Base-by-base conservation (phyloP, 179 eudicot genomes). In the Gypsophila paniculata region DNA sequence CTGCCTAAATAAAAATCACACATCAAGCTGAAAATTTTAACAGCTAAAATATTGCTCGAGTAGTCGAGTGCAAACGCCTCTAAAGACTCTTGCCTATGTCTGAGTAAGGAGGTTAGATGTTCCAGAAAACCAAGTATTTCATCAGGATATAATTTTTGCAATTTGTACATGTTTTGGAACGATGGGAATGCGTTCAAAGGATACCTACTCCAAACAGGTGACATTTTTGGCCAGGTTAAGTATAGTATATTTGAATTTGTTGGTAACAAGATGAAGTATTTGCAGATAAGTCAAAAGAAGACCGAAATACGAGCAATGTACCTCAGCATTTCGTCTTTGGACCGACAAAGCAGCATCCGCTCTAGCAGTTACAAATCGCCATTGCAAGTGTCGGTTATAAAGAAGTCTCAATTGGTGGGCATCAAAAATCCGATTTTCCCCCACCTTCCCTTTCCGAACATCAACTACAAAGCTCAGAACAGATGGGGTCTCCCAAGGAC, bases 291-390 rank as follows among this genome's bases (percentile, higher is more conserved):
- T 53, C 53, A 72, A 61, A 61, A 22, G 55, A 70, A 39, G 25
- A 69, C 55, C 55, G 17, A 68, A 5, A 75, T 17, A 34, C 46
- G 34, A 17, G 52, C 9, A 71, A 38, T 79, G 48, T 84, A 94
- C 99, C 94, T 94, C 91, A 5, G 88, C 91, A 74, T 80, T 84
- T 59, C 77, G 87, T 82, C 80, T 88, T 89, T 94, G 97, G 69
- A 85, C 83, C 69, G 80, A 71, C 90, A 88, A 85, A 72, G 88
- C 83, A 71, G 86, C 84, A 79, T 94, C 90, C 25, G 89, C 79
- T 76, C 90, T 88, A 72, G 99, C 99, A 86, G 90, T 91, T 54
- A 91, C 95, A 85, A 90, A 91, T 76, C 99, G 91, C 99, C 99
- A 94, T 73, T 94, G 99, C 85, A 94, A 74, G 61, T 91, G 87